Evolutionary conservation across 2,329 filamentous ascomycete species (phyloP).

Genomic region (Fusarium sp.): DNA sequence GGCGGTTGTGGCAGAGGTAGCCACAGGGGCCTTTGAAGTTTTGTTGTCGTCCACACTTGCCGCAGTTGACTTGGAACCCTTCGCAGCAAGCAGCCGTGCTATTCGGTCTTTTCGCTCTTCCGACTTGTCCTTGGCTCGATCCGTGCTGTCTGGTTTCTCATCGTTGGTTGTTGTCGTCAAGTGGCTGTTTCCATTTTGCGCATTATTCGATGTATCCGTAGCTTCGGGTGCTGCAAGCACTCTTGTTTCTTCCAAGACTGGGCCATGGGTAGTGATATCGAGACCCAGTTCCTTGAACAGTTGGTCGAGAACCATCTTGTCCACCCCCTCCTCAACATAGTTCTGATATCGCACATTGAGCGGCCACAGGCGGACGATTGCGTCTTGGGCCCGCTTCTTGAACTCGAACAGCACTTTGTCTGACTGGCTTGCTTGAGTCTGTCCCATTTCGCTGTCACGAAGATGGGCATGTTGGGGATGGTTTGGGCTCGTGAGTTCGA

Average conservation of each 20-base stretch:
- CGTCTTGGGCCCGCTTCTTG: conserved; percentile 72
- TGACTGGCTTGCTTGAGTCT: neutral
- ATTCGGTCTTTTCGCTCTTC: conserved; percentile 82
- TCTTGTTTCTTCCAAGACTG: neutral
- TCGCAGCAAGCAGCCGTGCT: conserved; percentile 79
- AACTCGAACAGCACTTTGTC: conserved; percentile 50
- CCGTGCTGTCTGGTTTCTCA: conserved; percentile 45
- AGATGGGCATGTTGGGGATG: neutral
- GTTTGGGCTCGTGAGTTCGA: neutral
- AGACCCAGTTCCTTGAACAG: conserved; percentile 79
- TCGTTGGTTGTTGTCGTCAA: neutral
- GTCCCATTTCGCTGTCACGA: neutral
- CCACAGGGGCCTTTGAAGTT: neutral
- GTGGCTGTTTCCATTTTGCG: neutral
- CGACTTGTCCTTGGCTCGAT: conserved; percentile 63
- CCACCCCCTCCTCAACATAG: conserved; percentile 79
- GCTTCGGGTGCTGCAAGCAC: neutral
- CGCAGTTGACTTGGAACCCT: conserved; percentile 65
- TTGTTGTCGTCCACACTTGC: conserved; percentile 11
- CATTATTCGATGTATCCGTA: neutral
- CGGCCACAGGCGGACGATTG: conserved; percentile 72
- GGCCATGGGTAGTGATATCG: conserved; percentile 47
- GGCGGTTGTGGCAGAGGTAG: conserved; percentile 52
- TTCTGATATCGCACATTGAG: conserved; percentile 79
- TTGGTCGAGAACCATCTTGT: conserved; percentile 69